These are phyloP conservation scores for Chytridium lagenaria DNA, from an alignment of 371 early-diverging fungal species.

Conservation along the genomic window DNA sequence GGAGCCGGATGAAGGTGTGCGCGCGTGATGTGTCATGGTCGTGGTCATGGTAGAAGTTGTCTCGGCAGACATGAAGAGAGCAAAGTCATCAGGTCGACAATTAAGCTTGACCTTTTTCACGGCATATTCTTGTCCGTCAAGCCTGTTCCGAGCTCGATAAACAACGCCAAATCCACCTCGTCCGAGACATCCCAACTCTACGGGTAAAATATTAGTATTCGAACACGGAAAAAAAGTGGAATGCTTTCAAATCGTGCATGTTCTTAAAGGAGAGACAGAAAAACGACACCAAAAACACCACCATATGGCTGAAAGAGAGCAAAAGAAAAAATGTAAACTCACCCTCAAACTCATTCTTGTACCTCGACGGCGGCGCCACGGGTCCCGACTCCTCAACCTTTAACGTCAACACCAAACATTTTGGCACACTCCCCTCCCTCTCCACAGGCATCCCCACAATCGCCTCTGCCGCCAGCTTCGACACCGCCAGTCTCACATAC, in stretches of 20 bases:
- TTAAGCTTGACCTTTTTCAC: constrained; percentile 56
- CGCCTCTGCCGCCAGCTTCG: constrained; percentile 22
- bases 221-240: background rate
- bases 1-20: background rate
- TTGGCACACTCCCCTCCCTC: background rate
- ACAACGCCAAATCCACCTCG: constrained; percentile 62
- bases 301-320: background rate
- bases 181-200: constrained; percentile 36
- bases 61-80: constrained; percentile 23
- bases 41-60: background rate
- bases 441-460: background rate
- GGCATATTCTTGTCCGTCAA: constrained; percentile 60
- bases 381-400: constrained; percentile 1
- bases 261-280: too few species aligned
- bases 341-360: constrained; percentile 36
- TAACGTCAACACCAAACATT: constrained; percentile 19
- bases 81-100: constrained; percentile 35
- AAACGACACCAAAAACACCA: too few species aligned
- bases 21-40: background rate
- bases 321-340: background rate
- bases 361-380: constrained; percentile 22
- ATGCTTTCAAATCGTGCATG: too few species aligned
- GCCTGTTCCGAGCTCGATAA: constrained; percentile 50
- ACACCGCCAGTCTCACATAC: constrained; percentile 17
- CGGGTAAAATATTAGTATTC: background rate